Evolutionary conservation across 176 grass and related monocot species (phyloP), one percentile per base, ranked within the genome.

Genomic region (Guadua angustifolia): DNA sequence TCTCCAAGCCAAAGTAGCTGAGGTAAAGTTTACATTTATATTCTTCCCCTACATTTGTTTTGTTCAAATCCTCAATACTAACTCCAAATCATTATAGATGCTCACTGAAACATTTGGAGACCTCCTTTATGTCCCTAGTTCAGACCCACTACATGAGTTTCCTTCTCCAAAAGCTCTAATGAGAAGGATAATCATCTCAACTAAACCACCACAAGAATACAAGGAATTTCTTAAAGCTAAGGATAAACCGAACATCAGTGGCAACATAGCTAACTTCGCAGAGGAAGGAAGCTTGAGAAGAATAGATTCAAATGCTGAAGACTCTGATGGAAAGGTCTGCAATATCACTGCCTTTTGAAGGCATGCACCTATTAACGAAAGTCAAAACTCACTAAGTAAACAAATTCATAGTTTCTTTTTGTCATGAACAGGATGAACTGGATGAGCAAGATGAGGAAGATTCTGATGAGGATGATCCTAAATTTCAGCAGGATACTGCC

Each of bases 1-100:
- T 82, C 95, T 98, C 53, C 95, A 98, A 85, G 90, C 93, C 66
- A 95, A 98, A 98, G 95, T 93, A 73, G 92, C 95, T 32, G 72
- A 90, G 90, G 95, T 98, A 62, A 83, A 84, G 35, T 65, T 83
- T 83, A 66, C 42, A 55, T 84, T 29, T 40, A 35, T 52, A 68
- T 10, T 55, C 35, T 40, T 83, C 38, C 21, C 5, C 51, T 74
- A n/a, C 13, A 75, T 19, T 6, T 46, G 33, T 77, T 68, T n/a
- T 64, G 17, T 68, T 35, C 19, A 64, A 33, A 79, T 74, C 52
- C 39, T 79, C n/a, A 38, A 14, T 74, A 55, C 78, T 86, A 51
- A 82, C 57, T 79, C 81, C 14, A 75, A 78, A 33, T 58, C 75
- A 29, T 74, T 55, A 50, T 73, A 97, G 94, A 92, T 97, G 94